Base-by-base conservation (phyloP, 2,329 filamentous ascomycete species). In the Penicillium palitans region DNA sequence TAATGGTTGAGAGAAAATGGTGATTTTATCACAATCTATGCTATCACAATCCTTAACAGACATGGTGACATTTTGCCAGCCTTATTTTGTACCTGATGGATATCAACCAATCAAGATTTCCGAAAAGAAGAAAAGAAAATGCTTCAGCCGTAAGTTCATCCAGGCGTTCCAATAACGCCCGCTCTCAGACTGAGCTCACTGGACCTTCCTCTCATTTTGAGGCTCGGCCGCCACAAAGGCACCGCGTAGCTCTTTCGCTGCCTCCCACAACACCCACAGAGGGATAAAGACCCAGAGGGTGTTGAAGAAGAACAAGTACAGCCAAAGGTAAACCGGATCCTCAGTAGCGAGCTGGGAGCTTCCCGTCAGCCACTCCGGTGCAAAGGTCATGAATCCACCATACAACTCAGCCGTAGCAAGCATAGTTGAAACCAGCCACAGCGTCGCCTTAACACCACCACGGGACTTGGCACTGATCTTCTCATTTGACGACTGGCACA, bases 281-380 rank as follows among this genome's bases (percentile, higher is more conserved):
- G 84, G 84, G 58, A 86, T 78, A 61, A 80, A 79, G 17, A 87
- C 84, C 84, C 85, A 87, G 4, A 88, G 72, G 19, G 77, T 82
- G 67, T 88, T 88, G 74, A 88, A 88, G 72, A 87, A 87, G 59
- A 83, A 72, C 61, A 88, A 72, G 65, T 88, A 88, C 12, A 88
- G 72, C 83, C 84, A 87, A 69, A 84, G 69, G 67, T 85, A 87
- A 72, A 88, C 84, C 62, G 80, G 83, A 61, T 87, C 85, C 31
- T 78, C 79, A 0, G 81, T 84, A 60, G 84, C 81, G 55, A 88
- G 73, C 65, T 84, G 83, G 17, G 80, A 75, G 47, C 77, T 83
- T 0, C 83, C 85, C 3, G 79, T 83, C 63, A 88, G 70, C 85
- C 85, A 88, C 69, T 88, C 85, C 35, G 85, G 85, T 41, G 80